Base-by-base conservation (phyloP, 2,329 filamentous ascomycete genomes). In the Aspergillus versicolor region DNA sequence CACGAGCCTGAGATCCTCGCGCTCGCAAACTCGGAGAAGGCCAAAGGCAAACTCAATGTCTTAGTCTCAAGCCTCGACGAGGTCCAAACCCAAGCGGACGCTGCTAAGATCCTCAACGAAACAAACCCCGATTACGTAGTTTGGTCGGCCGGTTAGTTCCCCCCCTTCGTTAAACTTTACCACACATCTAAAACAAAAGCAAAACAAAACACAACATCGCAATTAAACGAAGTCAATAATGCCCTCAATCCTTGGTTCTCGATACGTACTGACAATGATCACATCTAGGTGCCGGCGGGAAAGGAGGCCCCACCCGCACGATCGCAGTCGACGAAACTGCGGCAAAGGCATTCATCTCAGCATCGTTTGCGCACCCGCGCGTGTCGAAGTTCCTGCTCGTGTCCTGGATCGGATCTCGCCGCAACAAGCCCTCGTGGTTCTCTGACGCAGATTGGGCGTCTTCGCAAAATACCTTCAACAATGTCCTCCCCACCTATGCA, bases 61-160 rank as follows among this genome's bases (percentile, higher is more conserved):
- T 77, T 92, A 1, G 80, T 93, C 15, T 82, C 82, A 67, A 90
- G 85, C 67, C 75, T 93, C 19, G 88, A 90, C 53, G 88, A 91
- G 17, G 81, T 92, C 41, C 86, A 84, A 70, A 84, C 77, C 52
- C 81, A 85, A 49, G 77, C 75, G 0, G 82, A 88, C 61, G 90
- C 89, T 1, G 78, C 83, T 63, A 77, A 75, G 38, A 82, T 92
- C 56, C 71, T 93, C 40, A 71, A 77, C 34, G 62, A 67, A 19
- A 71, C 73, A 9, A 68, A 68, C 17, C 77, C 78, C 2, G 73
- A 79, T 58, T 79, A 77, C 62, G 74, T 80, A 6, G 73, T 80
- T 50, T 80, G 76, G 75, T 73, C 75, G 30, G 78, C 78, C 42
- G 77, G 77, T 77, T 72, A 17, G 48, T 51, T 30, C 24, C 40